Percentiles rank a stretch among this genome's conserved stretches.
These are phyloP conservation scores for Ilex aquifolium DNA, from an alignment of 257 asterid genomes.

Conservation along the genomic window DNA sequence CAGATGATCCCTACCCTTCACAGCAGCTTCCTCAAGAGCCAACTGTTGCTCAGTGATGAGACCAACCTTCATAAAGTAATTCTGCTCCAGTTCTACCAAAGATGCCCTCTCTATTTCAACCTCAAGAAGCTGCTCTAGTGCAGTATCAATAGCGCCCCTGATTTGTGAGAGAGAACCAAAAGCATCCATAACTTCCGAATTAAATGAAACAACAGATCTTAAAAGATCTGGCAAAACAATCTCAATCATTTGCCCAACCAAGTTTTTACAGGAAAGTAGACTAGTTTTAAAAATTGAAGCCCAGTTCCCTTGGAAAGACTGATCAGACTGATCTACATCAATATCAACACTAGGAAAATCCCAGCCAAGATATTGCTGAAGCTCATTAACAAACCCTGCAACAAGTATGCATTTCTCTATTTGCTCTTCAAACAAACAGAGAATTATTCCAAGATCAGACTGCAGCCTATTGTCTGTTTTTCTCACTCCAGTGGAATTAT, in stretches of 20 bases:
- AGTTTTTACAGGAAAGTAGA: slow-evolving; percentile 53
- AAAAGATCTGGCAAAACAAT: slow-evolving; percentile 66
- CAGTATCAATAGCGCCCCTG: slow-evolving; percentile 78
- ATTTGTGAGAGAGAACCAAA: slow-evolving; percentile 83
- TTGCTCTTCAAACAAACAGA: slow-evolving; percentile 69
- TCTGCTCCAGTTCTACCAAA: slow-evolving; percentile 76
- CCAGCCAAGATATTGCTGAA: slow-evolving; percentile 43
- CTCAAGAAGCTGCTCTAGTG: slow-evolving; percentile 82
- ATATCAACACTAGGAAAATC: slow-evolving; percentile 28
- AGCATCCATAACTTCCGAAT: slow-evolving; percentile 75
- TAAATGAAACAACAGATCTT: slow-evolving; percentile 58
- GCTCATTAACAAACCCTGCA: slow-evolving; percentile 57
- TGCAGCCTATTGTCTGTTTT: slow-evolving; percentile 25
- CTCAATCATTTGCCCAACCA: slow-evolving; percentile 56
- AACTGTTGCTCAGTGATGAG: slow-evolving; percentile 84
- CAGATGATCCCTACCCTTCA: slow-evolving; percentile 83
- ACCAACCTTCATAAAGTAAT: slow-evolving; percentile 87
- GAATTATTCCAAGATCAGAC: slow-evolving; percentile 54
- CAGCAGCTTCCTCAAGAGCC: slow-evolving; percentile 95
- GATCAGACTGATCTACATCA: slow-evolving; percentile 29
- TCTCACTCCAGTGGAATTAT: slow-evolving; percentile 33
- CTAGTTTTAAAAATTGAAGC: slow-evolving; percentile 52
- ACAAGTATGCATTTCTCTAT: slow-evolving; percentile 75
- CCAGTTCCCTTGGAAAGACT: slow-evolving; percentile 46
- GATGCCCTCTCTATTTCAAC: slow-evolving; percentile 85